Evolutionary conservation across 2,329 filamentous ascomycete species (phyloP).

Genomic region (Stemphylium lycopersici): DNA sequence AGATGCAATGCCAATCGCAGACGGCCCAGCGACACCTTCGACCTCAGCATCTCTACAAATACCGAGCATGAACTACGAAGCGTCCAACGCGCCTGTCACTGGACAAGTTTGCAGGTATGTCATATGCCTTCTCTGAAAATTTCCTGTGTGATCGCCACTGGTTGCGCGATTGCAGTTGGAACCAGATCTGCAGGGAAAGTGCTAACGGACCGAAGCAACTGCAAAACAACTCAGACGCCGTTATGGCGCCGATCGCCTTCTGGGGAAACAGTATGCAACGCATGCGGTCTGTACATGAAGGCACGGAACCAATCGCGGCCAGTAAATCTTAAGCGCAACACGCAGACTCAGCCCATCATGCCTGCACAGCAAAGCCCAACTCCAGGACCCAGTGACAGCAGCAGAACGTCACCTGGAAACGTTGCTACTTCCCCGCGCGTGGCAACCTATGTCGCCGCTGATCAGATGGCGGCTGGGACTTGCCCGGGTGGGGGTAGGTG

Average conservation of each 20-base stretch:
- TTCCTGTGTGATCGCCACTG: background rate
- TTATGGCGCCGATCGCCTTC: slow-evolving; percentile 93
- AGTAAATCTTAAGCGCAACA: slow-evolving; percentile 83
- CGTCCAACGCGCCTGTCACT: slow-evolving; percentile 51
- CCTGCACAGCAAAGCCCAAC: slow-evolving; percentile 50
- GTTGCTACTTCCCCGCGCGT: slow-evolving; percentile 49
- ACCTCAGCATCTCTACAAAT: slow-evolving; percentile 27
- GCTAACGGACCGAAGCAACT: slow-evolving; percentile 70
- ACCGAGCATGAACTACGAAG: slow-evolving; percentile 20
- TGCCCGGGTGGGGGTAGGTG: slow-evolving; percentile 94
- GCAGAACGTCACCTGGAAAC: slow-evolving; percentile 49
- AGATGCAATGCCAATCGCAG: slow-evolving; percentile 43
- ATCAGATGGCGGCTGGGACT: slow-evolving; percentile 78
- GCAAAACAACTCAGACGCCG: slow-evolving; percentile 89
- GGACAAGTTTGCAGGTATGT: slow-evolving; percentile 76
- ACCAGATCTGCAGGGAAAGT: slow-evolving; percentile 8
- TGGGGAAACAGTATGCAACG: slow-evolving; percentile 96
- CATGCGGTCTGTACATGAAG: slow-evolving; percentile 93
- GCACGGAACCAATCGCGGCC: slow-evolving; percentile 90
- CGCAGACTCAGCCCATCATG: slow-evolving; percentile 46
- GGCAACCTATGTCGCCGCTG: slow-evolving; percentile 77
- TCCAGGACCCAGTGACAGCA: slow-evolving; percentile 45
- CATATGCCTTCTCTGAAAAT: slow-evolving; percentile 30
- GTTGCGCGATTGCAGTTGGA: slow-evolving; percentile 6
- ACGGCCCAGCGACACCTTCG: slow-evolving; percentile 29